phyloP scores from a whole-genome alignment of 495 filamentous ascomycete genomes.

The Talaromyces liani region DNA sequence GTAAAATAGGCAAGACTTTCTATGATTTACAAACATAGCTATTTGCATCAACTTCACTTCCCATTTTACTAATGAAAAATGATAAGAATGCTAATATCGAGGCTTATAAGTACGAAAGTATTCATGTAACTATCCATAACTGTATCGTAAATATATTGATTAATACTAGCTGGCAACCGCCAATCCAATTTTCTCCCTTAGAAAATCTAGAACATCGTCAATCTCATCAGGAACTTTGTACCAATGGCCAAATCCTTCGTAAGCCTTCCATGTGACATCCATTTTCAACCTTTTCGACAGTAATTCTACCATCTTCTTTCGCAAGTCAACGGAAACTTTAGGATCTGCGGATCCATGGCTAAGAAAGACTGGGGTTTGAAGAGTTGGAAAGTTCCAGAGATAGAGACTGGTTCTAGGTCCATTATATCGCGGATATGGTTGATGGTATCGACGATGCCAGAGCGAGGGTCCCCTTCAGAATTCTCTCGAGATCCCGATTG shows the following conservation, averaged over 20 bases:
- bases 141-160: background rate
- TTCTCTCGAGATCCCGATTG: background rate
- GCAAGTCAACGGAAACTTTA: constrained; percentile 38
- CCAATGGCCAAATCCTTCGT: constrained; percentile 50
- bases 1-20: background rate
- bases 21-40: background rate
- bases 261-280: constrained; percentile 42
- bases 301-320: constrained; percentile 28
- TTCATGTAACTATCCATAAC: too few relatives aligned
- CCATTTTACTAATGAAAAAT: background rate
- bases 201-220: constrained; percentile 42
- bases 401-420: constrained; percentile 11
- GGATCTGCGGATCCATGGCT: constrained; percentile 46
- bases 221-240: constrained; percentile 41
- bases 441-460: background rate
- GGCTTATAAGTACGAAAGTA: too few relatives aligned
- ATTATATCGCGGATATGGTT: constrained; percentile 14
- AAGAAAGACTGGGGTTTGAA: constrained; percentile 39
- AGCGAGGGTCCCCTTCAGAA: background rate
- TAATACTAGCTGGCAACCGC: background rate
- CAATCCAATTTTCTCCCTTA: constrained; percentile 11
- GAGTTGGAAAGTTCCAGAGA: constrained; percentile 7
- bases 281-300: constrained; percentile 31
- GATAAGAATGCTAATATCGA: background rate
- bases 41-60: background rate